Percentiles rank a stretch among this genome's conserved stretches.
phyloP scores from a whole-genome alignment of 768 basidiomycete species.

The Dacryopinax spathularia region DNA sequence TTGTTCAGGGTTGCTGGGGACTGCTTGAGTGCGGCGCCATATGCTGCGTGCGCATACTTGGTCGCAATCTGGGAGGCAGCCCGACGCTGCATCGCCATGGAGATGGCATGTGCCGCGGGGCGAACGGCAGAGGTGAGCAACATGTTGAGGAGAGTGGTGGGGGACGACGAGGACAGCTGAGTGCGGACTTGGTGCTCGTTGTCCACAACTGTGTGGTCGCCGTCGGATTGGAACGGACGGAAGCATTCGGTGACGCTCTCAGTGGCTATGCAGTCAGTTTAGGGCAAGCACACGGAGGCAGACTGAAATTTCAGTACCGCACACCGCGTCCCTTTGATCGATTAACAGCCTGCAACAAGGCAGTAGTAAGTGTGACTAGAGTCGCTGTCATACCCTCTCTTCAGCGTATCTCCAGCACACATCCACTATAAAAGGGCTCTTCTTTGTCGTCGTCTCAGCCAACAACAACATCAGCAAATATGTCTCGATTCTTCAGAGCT shows the following conservation, averaged over 20 bases:
- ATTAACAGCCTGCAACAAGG: not conserved
- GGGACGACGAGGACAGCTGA: not conserved
- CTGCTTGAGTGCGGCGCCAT: slow-evolving; percentile 66
- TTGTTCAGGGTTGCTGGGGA: slow-evolving; percentile 70
- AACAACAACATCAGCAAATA: slow-evolving; percentile 22
- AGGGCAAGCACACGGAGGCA: slow-evolving; percentile 3
- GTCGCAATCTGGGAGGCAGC: slow-evolving; percentile 61
- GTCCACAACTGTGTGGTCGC: not conserved
- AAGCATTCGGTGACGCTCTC: not conserved
- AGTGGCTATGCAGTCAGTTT: not conserved
- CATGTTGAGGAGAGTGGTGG: not conserved
- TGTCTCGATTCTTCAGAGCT: slow-evolving; percentile 85
- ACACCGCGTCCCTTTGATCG: not conserved
- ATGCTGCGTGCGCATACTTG: slow-evolving; percentile 75
- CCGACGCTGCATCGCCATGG: slow-evolving; percentile 23
- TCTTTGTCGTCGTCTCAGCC: slow-evolving; percentile 7
- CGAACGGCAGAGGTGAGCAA: not conserved
- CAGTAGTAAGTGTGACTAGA: not conserved
- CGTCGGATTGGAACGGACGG: slow-evolving; percentile 1
- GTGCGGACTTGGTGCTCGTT: not conserved
- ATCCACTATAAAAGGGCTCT: slow-evolving; percentile 17
- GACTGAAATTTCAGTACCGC: not conserved
- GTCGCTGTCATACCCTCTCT: not conserved
- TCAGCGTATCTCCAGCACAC: not conserved
- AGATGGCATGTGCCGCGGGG: not conserved